A percentile compares a stretch with the other conserved stretches of the same genome.
These are phyloP conservation scores for Neonectria neomacrospora DNA, from an alignment of 2,329 filamentous ascomycete species.

Conservation along the genomic window DNA sequence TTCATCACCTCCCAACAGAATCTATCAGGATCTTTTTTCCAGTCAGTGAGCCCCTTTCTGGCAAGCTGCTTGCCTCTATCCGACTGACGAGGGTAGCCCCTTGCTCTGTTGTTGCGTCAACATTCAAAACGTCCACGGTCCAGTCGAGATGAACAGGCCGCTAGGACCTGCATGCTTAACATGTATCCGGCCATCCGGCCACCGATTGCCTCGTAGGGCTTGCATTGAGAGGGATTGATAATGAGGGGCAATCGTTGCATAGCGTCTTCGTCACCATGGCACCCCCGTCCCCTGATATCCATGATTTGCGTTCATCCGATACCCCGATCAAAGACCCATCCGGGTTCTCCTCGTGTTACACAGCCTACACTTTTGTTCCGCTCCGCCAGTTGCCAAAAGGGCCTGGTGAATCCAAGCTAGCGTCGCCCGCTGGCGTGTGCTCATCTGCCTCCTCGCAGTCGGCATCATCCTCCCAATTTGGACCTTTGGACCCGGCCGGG, in stretches of 20 bases:
- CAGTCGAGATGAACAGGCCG: constrained; percentile 9
- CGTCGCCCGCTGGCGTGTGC: constrained; percentile 38
- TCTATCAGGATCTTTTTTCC: constrained; percentile 14
- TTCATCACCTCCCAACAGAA: constrained; percentile 18
- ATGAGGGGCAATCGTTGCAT: constrained; percentile 25
- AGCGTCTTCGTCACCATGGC: constrained; percentile 22
- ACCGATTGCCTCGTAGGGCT: constrained; percentile 32
- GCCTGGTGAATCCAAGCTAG: constrained; percentile 27
- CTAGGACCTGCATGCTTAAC: constrained; percentile 38
- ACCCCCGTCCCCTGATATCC: constrained; percentile 17
- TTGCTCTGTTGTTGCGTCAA: constrained; percentile 1
- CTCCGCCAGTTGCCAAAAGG: constrained; percentile 13
- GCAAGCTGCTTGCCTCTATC: background rate
- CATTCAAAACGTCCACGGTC: background rate
- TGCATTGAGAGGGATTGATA: constrained; percentile 23
- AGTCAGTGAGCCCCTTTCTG: constrained; percentile 22
- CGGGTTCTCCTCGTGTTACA: constrained; percentile 18
- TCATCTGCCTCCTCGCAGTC: constrained; percentile 32
- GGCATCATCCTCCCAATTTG: constrained; percentile 39
- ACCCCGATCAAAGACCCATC: constrained; percentile 13
- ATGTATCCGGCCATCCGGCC: constrained; percentile 13
- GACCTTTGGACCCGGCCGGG: constrained; percentile 36
- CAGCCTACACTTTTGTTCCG: constrained; percentile 19
- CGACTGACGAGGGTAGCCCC: background rate
- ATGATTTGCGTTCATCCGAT: constrained; percentile 16